phyloP scores from a whole-genome alignment of 257 asterid genomes.

The Salvia hispanica region DNA sequence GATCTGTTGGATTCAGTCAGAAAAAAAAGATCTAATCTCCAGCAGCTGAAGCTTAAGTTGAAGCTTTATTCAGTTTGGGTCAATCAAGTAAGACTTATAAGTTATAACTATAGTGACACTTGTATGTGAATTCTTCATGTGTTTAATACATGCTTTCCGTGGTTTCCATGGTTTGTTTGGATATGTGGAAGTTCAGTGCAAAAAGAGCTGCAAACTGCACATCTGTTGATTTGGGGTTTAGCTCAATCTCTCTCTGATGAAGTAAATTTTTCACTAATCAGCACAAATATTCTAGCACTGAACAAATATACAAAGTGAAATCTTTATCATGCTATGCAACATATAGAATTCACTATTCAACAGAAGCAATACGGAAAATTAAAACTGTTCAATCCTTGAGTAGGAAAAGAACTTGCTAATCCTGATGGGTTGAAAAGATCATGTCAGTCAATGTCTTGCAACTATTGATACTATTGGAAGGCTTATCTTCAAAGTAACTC shows the following conservation, averaged over 20 bases:
- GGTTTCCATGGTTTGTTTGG: constrained; percentile 7
- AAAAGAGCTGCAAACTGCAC: not conserved
- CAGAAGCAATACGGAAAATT: not conserved
- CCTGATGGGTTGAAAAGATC: not conserved
- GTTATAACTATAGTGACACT: not conserved
- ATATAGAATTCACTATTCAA: constrained; percentile 11
- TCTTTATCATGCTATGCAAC: not conserved
- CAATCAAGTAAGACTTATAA: constrained; percentile 54
- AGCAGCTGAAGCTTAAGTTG: constrained; percentile 59
- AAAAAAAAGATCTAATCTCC: constrained; percentile 60
- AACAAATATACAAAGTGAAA: not conserved
- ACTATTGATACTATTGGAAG: not conserved
- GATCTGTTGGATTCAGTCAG: constrained; percentile 53
- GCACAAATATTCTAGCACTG: not conserved
- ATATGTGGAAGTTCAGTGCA: not conserved
- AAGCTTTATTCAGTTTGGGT: constrained; percentile 57
- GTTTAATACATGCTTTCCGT: constrained; percentile 17
- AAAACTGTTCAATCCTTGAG: too few relatives aligned
- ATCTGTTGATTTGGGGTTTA: not conserved
- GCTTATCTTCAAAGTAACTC: not conserved
- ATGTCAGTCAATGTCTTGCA: constrained; percentile 1
- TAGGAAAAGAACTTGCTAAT: constrained; percentile 5
- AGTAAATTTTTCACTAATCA: not conserved
- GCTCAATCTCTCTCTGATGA: not conserved
- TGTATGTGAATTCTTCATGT: constrained; percentile 12